Evolutionary conservation across 108 stramenopile genomes (phyloP).

Genomic region (Nitzschia putrida): DNA sequence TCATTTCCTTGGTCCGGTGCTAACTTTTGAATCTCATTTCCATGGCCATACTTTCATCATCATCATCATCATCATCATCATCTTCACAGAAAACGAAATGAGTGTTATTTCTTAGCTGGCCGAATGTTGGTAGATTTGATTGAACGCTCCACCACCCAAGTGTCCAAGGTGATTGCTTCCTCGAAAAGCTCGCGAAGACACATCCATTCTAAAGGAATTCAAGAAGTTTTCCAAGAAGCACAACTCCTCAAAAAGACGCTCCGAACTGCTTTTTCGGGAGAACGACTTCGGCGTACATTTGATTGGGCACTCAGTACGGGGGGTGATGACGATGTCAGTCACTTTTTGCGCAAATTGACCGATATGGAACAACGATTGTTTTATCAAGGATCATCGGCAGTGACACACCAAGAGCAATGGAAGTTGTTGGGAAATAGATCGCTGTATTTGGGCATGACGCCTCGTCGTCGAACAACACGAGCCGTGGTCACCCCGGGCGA

Average conservation of each 20-base stretch:
- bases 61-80: too few species aligned
- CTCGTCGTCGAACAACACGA: too few species aligned
- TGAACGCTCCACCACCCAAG: constrained; percentile 33
- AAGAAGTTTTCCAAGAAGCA: constrained; percentile 46
- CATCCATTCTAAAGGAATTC: constrained; percentile 37
- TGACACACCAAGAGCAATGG: constrained; percentile 46
- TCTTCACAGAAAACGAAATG: constrained; percentile 57
- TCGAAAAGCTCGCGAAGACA: constrained; percentile 15
- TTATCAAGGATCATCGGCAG: constrained; percentile 48
- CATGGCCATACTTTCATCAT: too few species aligned
- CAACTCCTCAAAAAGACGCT: constrained; percentile 37
- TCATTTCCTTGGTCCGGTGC: background rate
- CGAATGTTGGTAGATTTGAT: constrained; percentile 53
- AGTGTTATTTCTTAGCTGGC: constrained; percentile 64
- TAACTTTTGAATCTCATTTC: background rate
- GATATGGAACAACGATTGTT: constrained; percentile 59
- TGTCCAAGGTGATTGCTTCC: constrained; percentile 40
- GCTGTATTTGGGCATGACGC: too few species aligned
- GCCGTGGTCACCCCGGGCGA: too few species aligned
- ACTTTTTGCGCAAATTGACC: constrained; percentile 43
- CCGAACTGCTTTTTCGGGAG: constrained; percentile 55
- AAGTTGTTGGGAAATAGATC: constrained; percentile 46
- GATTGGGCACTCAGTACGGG: constrained; percentile 63
- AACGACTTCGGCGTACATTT: constrained; percentile 56
- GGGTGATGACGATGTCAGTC: constrained; percentile 61